A percentile compares a stretch with the other conserved stretches of the same genome.
phyloP scores from a whole-genome alignment of 768 basidiomycete genomes.

The Pholiota molesta region DNA sequence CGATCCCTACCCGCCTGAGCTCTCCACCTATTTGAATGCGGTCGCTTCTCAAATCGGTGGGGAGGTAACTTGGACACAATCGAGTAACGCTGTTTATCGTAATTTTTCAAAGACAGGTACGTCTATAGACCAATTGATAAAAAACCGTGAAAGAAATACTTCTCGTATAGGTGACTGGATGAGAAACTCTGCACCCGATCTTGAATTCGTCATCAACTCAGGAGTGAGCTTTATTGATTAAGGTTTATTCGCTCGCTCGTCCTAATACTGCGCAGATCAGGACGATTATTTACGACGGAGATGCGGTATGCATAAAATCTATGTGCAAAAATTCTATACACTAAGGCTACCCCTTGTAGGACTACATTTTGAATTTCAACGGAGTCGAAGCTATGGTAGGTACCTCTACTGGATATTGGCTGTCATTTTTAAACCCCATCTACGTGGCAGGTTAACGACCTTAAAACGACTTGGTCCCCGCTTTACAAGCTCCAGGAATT shows the following conservation, averaged over 20 bases:
- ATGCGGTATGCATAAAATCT: slow-evolving; percentile 42
- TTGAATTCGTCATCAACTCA: slow-evolving; percentile 60
- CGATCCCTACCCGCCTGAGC: slow-evolving; percentile 51
- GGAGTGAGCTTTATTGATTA: slow-evolving; percentile 35
- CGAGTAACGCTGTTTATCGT: slow-evolving; percentile 42
- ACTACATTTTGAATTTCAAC: slow-evolving; percentile 56
- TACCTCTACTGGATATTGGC: neutral
- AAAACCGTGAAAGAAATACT: neutral
- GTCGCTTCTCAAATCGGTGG: slow-evolving; percentile 43
- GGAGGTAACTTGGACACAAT: slow-evolving; percentile 43
- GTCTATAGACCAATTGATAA: neutral
- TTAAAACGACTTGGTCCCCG: slow-evolving; percentile 48
- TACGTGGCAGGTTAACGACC: slow-evolving; percentile 41
- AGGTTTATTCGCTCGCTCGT: no score
- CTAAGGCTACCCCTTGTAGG: slow-evolving; percentile 27
- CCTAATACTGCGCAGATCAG: slow-evolving; percentile 29
- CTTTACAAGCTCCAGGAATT: slow-evolving; percentile 46
- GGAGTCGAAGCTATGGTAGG: slow-evolving; percentile 61
- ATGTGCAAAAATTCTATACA: neutral
- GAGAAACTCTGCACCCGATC: slow-evolving; percentile 45
- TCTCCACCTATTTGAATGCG: slow-evolving; percentile 33
- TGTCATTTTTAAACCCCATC: neutral
- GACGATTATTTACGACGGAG: slow-evolving; percentile 58
- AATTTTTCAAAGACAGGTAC: slow-evolving; percentile 51
- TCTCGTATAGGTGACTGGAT: slow-evolving; percentile 54